Base-by-base conservation (phyloP, 306 rosid species). In the Quercus rubra region DNA sequence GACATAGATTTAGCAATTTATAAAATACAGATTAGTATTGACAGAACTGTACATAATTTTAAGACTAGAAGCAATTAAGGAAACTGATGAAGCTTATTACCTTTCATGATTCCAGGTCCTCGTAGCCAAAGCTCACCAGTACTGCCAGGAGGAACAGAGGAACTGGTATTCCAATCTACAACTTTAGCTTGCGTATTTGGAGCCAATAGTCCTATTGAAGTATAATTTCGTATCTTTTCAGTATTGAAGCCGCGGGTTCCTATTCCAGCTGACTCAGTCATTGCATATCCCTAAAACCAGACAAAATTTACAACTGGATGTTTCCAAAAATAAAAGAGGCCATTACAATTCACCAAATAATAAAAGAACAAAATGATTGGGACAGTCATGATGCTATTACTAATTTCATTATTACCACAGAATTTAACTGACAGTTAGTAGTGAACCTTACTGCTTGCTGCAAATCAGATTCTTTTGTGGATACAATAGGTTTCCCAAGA, bases 121-220 rank as follows among this genome's bases (percentile, higher is more conserved):
- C 94, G 86, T 74, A 92, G 83, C 95, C 93, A 90, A 78, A 95
- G 98, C 83, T 95, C 94, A 33, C 98, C 99, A 7, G 79, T 67
- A 81, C 86, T 69, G 67, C 91, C 90, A 10, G 97, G 96, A 73
- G 97, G 96, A 91, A 92, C 55, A 84, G 71, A 79, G 64, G 88
- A 75, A 63, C 89, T 90, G 30, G 80, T 86, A 21, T 67, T 85
- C 89, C 84, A 91, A 79, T 91, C 91, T 63, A 91, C 93, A 38
- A 95, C 94, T 86, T 85, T 95, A 63, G 96, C 98, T 83, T 92
- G 89, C 90, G 81, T 89, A 90, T 87, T 92, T 75, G 99, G 98
- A 79, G 94, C 96, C 71, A 95, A 84, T 71, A 95, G 89, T 74
- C 99, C 99, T 33, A 91, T 58, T 69, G 98, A 95, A 82, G 85